These are phyloP conservation scores for Paraurostyla sp. DNA, from an alignment of 73 alveolate species.

Conservation along the genomic window DNA sequence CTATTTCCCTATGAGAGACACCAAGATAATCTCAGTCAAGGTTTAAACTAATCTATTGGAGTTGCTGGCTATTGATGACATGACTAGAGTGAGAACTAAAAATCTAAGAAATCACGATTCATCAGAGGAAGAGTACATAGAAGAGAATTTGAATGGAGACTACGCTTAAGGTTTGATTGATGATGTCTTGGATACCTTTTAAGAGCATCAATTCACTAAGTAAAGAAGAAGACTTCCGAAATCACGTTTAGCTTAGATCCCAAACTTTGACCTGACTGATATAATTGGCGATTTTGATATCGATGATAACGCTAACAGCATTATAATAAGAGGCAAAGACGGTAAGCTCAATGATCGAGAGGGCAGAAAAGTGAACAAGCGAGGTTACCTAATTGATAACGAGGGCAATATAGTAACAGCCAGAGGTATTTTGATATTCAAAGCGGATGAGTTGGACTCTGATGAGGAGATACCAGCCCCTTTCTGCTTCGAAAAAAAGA, in stretches of 20 bases:
- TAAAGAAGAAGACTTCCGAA: constrained; percentile 17
- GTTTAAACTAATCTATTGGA: constrained; percentile 56
- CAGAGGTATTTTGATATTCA: constrained; percentile 53
- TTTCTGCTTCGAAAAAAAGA: too few relatives aligned
- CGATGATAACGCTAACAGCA: constrained; percentile 45
- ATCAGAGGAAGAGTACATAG: constrained; percentile 35
- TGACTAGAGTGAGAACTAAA: constrained; percentile 14
- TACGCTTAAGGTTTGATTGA: constrained; percentile 45
- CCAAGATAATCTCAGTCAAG: constrained; percentile 18
- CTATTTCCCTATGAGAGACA: constrained; percentile 44
- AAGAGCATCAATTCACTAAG: constrained; percentile 28
- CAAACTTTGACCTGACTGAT: constrained; percentile 62
- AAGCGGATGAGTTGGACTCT: constrained; percentile 66
- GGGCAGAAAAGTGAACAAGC: constrained; percentile 58
- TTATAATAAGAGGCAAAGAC: constrained; percentile 62
- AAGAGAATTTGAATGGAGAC: constrained; percentile 51
- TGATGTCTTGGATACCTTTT: constrained; percentile 26
- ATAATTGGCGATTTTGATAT: constrained; percentile 63
- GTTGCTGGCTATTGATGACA: constrained; percentile 30
- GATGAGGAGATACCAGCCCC: constrained; percentile 77
- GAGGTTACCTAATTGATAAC: constrained; percentile 64
- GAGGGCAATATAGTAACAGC: constrained; percentile 51
- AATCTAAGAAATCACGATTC: background rate
- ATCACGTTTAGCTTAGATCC: constrained; percentile 5
- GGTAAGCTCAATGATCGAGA: constrained; percentile 52